Base-by-base conservation (phyloP, 352 stramenopile genomes). In the Pythium monospermum region DNA sequence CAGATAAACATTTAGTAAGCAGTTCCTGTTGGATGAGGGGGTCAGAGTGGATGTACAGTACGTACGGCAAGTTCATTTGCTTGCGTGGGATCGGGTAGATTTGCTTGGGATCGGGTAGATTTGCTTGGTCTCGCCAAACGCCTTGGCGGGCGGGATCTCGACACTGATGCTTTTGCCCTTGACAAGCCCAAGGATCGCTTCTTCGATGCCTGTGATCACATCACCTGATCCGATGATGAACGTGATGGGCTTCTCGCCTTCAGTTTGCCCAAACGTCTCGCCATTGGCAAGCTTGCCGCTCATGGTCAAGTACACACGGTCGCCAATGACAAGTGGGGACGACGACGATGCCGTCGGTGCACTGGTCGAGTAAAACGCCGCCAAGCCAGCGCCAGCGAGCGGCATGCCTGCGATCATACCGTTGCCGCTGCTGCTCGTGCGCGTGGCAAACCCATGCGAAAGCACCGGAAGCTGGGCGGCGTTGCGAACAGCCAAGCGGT, bases 141-240 rank as follows among this genome's bases (percentile, higher is more conserved):
- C 80, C 61, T 85, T 68, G 6, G 59, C 77, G 2, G 83, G 74
- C 8, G 68, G 52, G 53, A 94, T 77, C 48, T 80, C 64, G 22
- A 85, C 57, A 31, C 59, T 80, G 66, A 88, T 89, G 21, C 53
- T 69, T 33, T 83, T 70, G 33, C 81, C 78, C 47, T 83, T 84
- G 19, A 43, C 42, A 64, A 94, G 69, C 0, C 83, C 83, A 22
- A 87, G 51, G 19, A 94, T 69, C 0, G 72, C 78, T 28, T 83
- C 65, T 19, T 94, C 83, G 26, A 94, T 78, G 12, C 78, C 83
- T 21, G 67, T 57, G 21, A 94, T 73, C 30, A 94, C 61, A 10
- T 89, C 72, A 1, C 76, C 73, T 18, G 76, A 73, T 27, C 83
- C 83, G 6, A 90, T 73, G 26, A 88, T 75, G 42, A 94, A 91